These are phyloP conservation scores for Lachancea quebecensis DNA, from an alignment of 805 yeast genomes.

Conservation along the genomic window DNA sequence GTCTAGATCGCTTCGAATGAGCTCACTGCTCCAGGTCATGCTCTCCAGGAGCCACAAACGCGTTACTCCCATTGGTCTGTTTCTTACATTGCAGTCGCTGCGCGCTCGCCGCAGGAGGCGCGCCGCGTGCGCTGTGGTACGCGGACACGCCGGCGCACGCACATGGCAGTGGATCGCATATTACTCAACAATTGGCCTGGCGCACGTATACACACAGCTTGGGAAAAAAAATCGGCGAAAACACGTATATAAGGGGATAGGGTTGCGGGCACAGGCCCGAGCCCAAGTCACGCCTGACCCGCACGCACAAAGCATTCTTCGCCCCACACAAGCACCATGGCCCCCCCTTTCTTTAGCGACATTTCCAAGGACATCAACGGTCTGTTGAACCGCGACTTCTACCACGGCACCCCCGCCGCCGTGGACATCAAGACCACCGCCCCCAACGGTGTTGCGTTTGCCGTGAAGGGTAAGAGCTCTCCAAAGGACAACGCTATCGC, in stretches of 20 bases:
- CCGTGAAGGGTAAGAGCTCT: conserved; percentile 84
- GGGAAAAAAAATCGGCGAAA: background rate
- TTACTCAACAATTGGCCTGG: background rate
- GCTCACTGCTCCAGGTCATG: too few relatives aligned
- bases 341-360: conserved; percentile 89
- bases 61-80: too few relatives aligned
- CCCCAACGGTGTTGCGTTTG: conserved; percentile 93
- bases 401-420: conserved; percentile 80
- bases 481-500: conserved; percentile 74
- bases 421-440: conserved; percentile 88
- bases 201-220: too few relatives aligned
- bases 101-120: too few relatives aligned
- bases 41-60: too few relatives aligned
- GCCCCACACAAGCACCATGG: conserved; percentile 36
- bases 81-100: too few relatives aligned
- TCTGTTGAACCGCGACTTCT: conserved; percentile 86
- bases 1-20: too few relatives aligned
- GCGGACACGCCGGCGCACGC: background rate
- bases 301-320: background rate
- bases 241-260: background rate
- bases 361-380: conserved; percentile 89
- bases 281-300: background rate
- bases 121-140: background rate
- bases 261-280: background rate
- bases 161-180: background rate